Conservation (phyloP, 2,329 filamentous ascomycete genomes). For the Pezicula radicicola region DNA sequence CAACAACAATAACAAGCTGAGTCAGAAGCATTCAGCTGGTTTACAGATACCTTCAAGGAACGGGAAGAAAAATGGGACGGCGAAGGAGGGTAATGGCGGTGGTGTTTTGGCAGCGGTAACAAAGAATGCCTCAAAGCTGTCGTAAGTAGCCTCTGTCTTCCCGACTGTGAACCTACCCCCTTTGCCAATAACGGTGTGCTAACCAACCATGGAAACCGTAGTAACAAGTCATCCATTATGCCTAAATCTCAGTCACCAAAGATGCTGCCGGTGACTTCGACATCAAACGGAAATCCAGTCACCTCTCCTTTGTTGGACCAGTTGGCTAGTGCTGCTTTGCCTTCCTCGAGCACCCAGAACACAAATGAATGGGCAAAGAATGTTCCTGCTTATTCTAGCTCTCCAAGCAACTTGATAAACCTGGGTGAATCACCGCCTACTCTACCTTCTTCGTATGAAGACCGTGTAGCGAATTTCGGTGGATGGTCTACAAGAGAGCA, state of each 20-base stretch:
- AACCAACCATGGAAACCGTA: constrained; percentile 14
- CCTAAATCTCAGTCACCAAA: constrained; percentile 19
- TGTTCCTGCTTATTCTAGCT: constrained; percentile 36
- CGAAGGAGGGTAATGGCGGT: constrained; percentile 24
- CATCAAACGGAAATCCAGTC: constrained; percentile 17
- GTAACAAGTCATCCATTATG: constrained; percentile 14
- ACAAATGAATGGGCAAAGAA: constrained; percentile 43
- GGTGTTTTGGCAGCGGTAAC: constrained; percentile 28
- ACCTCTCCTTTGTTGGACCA: constrained; percentile 27
- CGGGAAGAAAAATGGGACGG: constrained; percentile 30
- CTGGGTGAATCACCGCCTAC: constrained; percentile 42
- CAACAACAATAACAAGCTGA: constrained; percentile 14
- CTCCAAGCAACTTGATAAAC: constrained; percentile 37
- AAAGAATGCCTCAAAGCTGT: constrained; percentile 25
- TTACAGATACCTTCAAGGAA: constrained; percentile 25
- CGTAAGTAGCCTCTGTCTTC: constrained; percentile 17
- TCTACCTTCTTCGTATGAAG: constrained; percentile 29
- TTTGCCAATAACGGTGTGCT: not conserved
- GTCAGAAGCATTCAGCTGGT: constrained; percentile 21
- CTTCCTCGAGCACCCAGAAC: constrained; percentile 21
- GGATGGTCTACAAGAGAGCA: constrained; percentile 27
- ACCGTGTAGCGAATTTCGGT: constrained; percentile 21
- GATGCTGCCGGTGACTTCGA: constrained; percentile 18
- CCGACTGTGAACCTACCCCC: no score
- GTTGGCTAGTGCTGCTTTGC: constrained; percentile 24